Evolutionary conservation across 2,329 filamentous ascomycete genomes (phyloP).

Genomic region (Ceratocystis smalleyi): DNA sequence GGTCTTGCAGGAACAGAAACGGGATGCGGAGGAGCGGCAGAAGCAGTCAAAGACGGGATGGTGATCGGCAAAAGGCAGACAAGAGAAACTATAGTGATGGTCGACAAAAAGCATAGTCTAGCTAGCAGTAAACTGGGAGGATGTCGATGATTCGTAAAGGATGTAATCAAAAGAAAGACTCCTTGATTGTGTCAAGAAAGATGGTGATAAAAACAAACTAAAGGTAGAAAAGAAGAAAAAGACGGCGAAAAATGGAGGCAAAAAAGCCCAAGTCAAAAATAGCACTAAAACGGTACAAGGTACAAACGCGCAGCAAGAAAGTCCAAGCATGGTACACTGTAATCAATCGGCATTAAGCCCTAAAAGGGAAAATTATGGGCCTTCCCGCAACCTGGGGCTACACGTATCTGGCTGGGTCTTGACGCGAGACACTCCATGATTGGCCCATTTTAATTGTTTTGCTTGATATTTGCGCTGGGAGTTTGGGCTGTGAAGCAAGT

Average conservation of each 20-base stretch:
- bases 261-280: slow-evolving; percentile 19
- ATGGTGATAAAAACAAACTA: not conserved
- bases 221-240: not conserved
- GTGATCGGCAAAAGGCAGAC: slow-evolving; percentile 1
- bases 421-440: slow-evolving; percentile 3
- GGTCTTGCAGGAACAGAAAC: slow-evolving; percentile 9
- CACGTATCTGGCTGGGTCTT: not conserved
- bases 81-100: not conserved
- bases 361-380: slow-evolving; percentile 3
- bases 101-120: slow-evolving; percentile 16
- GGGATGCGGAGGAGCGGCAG: not conserved
- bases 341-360: not conserved
- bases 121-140: not conserved
- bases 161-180: not conserved
- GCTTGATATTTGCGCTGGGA: not conserved
- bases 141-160: not conserved
- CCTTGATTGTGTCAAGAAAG: not conserved
- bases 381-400: not conserved
- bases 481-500: not conserved
- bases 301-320: not conserved
- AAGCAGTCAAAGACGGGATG: slow-evolving; percentile 9
- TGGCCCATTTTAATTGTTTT: not conserved
- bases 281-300: slow-evolving; percentile 4
- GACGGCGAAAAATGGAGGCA: slow-evolving; percentile 15
- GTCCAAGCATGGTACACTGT: not conserved